Evolutionary conservation across 345 rosid species (phyloP), one percentile per base, ranked within the genome.

Genomic region (Noccaea caerulescens): DNA sequence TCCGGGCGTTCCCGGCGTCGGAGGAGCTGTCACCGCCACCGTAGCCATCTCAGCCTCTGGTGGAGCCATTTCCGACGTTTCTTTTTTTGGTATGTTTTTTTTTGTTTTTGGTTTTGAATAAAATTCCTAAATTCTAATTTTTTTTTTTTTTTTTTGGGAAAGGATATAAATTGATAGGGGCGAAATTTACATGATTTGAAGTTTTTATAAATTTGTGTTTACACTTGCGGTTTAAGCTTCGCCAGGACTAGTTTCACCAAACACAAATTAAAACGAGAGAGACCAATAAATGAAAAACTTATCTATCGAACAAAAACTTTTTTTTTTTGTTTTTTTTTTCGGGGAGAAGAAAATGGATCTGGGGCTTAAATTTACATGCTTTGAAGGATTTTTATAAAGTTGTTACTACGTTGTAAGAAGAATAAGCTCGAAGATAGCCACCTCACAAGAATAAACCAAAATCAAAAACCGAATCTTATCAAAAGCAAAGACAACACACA

Each of bases 1-100:
- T 57, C 97, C 97, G 11, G 97, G 96, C 3, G 98, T 93, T 1
- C 91, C 87, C 66, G 97, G 99, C 4, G 99, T 86, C 5, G 96
- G 87, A 5, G 72, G 88, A 51, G 82, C 70, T 27, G 66, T 45
- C 33, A 79, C 93, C 13, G 83, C 69, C 85, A 82, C 84, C 59
- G 34, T 41, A 33, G 73, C 57, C 34, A 47, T 3, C 33, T 76
- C 79, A 47, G 42, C 56, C 34, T 76, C 79, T 7, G 71, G 76
- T 10, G 57, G 57, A 76, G 52, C 27, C 65, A 51, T 72, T 38
- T 3, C 37, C 16, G 11, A 36, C 6, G 30, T 2, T 27, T 23
- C 11, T 38, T 36, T 47, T 18, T 23, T 38, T 20, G 69, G 69
- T 47, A 41, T 16, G 18, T 10, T 30, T 56, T 51, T 10, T 47